Conservation (phyloP, 345 rosid species). For the Salix udensis region DNA sequence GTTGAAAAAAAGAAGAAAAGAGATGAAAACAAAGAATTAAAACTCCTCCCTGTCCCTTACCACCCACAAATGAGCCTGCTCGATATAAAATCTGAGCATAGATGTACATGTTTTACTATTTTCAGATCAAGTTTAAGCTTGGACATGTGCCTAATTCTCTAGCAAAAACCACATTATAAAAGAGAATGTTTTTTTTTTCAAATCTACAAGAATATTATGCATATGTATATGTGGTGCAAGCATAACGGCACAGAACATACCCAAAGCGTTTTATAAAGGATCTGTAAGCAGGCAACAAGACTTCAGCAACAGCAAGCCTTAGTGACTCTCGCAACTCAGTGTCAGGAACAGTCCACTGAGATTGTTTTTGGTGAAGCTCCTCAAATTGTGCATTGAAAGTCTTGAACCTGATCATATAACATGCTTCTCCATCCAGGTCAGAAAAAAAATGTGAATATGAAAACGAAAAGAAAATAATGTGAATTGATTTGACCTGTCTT, state of each 20-base stretch:
- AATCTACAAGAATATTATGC: not conserved
- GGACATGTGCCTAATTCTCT: not conserved
- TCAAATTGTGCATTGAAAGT: slow-evolving; percentile 83
- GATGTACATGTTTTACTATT: not conserved
- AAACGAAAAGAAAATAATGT: not conserved
- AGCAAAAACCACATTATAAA: not conserved
- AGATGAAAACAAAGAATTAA: not conserved
- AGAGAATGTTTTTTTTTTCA: not conserved
- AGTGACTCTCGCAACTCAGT: slow-evolving; percentile 90
- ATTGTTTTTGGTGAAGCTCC: slow-evolving; percentile 95
- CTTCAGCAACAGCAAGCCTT: slow-evolving; percentile 98
- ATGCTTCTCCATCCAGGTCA: slow-evolving; percentile 18
- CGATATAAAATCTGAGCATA: not conserved
- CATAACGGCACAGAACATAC: slow-evolving; percentile 32
- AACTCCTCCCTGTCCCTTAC: not conserved
- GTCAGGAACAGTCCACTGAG: slow-evolving; percentile 98
- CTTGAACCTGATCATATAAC: slow-evolving; percentile 63
- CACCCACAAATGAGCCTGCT: not conserved
- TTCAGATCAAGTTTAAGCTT: not conserved
- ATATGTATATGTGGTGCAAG: not conserved
- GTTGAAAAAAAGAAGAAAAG: not conserved
- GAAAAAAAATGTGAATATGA: not conserved
- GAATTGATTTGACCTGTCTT: slow-evolving; percentile 62
- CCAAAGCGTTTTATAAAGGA: slow-evolving; percentile 84
- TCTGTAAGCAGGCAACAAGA: slow-evolving; percentile 92